Conservation (phyloP, 305 asterid genomes). For the Fraxinus dipetala region DNA sequence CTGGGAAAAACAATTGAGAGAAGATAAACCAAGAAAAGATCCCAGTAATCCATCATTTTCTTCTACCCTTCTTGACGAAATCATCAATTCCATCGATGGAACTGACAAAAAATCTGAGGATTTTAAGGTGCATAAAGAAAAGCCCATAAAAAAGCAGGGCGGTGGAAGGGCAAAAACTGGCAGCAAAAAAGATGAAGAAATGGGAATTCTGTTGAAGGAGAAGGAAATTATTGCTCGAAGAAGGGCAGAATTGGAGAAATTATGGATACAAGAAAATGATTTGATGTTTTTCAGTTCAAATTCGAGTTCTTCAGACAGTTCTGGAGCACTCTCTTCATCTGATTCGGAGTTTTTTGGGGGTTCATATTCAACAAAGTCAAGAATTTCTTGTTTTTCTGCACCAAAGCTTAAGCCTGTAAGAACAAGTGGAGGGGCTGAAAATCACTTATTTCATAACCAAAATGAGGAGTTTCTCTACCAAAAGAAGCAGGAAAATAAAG, state of each 20-base stretch:
- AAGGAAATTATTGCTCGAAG: constrained; percentile 14
- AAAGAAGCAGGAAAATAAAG: constrained; percentile 9
- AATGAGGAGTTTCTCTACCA: constrained; percentile 13
- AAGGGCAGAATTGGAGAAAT: constrained; percentile 12
- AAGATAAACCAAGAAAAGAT: background rate
- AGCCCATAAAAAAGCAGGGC: background rate
- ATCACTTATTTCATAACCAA: background rate
- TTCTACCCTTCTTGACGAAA: constrained; percentile 51
- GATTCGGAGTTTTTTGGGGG: constrained; percentile 32
- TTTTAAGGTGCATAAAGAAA: background rate
- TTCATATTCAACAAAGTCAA: constrained; percentile 18
- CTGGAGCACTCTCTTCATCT: constrained; percentile 33
- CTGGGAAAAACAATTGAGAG: background rate
- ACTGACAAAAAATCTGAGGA: background rate
- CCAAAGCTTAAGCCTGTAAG: constrained; percentile 40
- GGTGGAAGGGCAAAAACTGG: background rate
- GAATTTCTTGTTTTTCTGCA: constrained; percentile 31
- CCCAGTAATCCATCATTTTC: constrained; percentile 46
- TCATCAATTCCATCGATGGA: constrained; percentile 44
- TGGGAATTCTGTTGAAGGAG: constrained; percentile 27
- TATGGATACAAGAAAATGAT: constrained; percentile 32
- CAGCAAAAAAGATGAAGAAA: constrained; percentile 1
- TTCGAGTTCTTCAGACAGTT: constrained; percentile 45
- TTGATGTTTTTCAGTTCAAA: constrained; percentile 36
- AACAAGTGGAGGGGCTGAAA: constrained; percentile 7